phyloP scores from a whole-genome alignment of 1,284 basidiomycete genomes.

The Calocybe gambosa region DNA sequence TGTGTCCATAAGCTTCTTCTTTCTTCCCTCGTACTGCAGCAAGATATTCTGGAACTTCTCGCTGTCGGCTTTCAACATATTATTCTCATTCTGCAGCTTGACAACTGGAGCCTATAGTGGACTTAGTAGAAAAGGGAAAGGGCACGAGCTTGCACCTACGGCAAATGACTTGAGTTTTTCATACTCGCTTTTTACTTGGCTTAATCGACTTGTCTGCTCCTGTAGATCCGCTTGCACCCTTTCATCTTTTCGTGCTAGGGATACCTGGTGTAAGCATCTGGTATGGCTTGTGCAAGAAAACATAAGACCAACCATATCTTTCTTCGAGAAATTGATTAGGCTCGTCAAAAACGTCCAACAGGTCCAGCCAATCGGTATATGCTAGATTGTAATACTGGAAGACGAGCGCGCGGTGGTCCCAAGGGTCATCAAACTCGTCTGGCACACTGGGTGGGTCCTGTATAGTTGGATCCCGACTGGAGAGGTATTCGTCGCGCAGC shows the following conservation, averaged over 20 bases:
- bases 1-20: slow-evolving; percentile 54
- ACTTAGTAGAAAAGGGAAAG: slow-evolving; percentile 6
- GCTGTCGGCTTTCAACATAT: slow-evolving; percentile 52
- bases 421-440: slow-evolving; percentile 65
- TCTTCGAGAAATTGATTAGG: slow-evolving; percentile 66
- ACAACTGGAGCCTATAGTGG: slow-evolving; percentile 55
- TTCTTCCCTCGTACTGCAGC: slow-evolving; percentile 56
- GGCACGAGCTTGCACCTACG: slow-evolving; percentile 25
- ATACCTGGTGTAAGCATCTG: slow-evolving; percentile 3
- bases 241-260: slow-evolving; percentile 60
- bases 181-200: slow-evolving; percentile 43
- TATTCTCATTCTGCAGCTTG: slow-evolving; percentile 52
- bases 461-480: slow-evolving; percentile 57
- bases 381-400: slow-evolving; percentile 70
- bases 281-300: background rate
- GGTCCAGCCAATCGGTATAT: slow-evolving; percentile 68
- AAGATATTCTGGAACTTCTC: slow-evolving; percentile 68
- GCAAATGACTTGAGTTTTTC: slow-evolving; percentile 55
- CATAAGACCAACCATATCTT: slow-evolving; percentile 57
- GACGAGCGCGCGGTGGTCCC: slow-evolving; percentile 68
- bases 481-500: slow-evolving; percentile 48
- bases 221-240: slow-evolving; percentile 57
- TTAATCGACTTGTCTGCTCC: slow-evolving; percentile 40
- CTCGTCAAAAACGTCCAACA: slow-evolving; percentile 66
- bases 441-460: slow-evolving; percentile 57